Conservation (phyloP, 306 rosid species). For the Cucurbita ficifolia region DNA sequence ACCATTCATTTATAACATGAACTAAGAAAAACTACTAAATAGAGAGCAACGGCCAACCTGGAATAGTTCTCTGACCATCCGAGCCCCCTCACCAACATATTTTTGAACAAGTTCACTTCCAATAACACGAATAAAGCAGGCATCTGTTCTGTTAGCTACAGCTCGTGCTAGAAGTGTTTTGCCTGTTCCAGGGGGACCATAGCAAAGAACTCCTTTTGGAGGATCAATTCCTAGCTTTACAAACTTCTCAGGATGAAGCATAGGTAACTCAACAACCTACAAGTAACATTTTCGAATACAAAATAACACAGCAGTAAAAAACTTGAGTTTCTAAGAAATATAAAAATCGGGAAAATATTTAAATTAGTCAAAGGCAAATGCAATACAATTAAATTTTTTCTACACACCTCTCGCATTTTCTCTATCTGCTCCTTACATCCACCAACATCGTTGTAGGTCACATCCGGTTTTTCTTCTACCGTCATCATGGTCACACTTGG, state of each 20-base stretch:
- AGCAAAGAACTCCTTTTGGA: conserved; percentile 98
- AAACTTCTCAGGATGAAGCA: conserved; percentile 98
- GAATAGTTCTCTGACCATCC: conserved; percentile 95
- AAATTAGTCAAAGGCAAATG: not conserved
- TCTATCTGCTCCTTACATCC: conserved; percentile 97
- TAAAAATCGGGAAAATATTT: not conserved
- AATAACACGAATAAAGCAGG: conserved; percentile 94
- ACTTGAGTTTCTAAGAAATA: not conserved
- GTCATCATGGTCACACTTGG: conserved; percentile 99
- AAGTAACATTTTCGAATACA: conserved; percentile 4
- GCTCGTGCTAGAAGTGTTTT: conserved; percentile 98
- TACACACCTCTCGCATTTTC: conserved; percentile 84
- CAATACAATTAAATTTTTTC: not conserved
- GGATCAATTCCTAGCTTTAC: conserved; percentile 99
- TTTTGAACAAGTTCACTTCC: conserved; percentile 99
- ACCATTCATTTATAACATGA: not conserved
- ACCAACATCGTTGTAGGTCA: conserved; percentile 95
- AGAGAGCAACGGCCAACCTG: conserved; percentile 34
- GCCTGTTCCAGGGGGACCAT: conserved; percentile 99
- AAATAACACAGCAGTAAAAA: not conserved
- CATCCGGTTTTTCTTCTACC: conserved; percentile 96
- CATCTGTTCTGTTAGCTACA: conserved; percentile 98
- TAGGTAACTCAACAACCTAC: conserved; percentile 97
- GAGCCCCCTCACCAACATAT: conserved; percentile 97
- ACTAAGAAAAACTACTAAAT: not conserved